Conservation (phyloP, 2,329 filamentous ascomycete species). For the Myriosclerotinia curreyana region DNA sequence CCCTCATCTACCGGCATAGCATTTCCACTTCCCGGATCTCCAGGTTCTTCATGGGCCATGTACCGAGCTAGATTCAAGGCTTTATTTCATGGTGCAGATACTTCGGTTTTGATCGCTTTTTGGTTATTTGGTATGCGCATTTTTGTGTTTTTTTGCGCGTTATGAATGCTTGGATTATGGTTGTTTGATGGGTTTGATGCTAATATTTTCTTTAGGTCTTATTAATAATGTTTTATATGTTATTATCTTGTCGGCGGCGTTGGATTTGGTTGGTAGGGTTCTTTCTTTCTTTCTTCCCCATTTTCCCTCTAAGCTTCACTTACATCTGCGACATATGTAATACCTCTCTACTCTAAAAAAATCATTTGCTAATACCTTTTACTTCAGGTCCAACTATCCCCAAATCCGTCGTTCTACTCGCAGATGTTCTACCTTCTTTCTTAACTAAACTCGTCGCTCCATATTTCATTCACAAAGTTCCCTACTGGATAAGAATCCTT, state of each 20-base stretch:
- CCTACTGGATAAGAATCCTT: constrained; percentile 73
- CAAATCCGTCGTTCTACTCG: constrained; percentile 88
- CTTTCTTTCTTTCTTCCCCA: constrained; percentile 5
- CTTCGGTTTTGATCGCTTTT: constrained; percentile 73
- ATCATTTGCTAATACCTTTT: not conserved
- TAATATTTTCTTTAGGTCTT: constrained; percentile 54
- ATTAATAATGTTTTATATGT: constrained; percentile 99
- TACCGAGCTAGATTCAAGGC: constrained; percentile 64
- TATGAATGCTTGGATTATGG: too few relatives aligned
- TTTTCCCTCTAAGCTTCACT: not conserved
- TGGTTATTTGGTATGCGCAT: constrained; percentile 81
- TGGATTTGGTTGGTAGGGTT: constrained; percentile 79
- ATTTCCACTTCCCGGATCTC: constrained; percentile 56
- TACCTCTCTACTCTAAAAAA: too few relatives aligned
- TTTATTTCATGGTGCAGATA: constrained; percentile 65
- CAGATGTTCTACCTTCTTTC: constrained; percentile 89
- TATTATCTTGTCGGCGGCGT: constrained; percentile 89
- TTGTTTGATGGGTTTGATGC: not conserved
- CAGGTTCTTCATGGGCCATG: constrained; percentile 67
- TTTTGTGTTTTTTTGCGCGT: not conserved
- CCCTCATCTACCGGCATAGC: constrained; percentile 38
- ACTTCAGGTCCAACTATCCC: constrained; percentile 64
- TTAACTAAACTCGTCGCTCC: constrained; percentile 82
- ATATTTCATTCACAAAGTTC: constrained; percentile 87
- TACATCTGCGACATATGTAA: not conserved